phyloP scores from a whole-genome alignment of 2,329 filamentous ascomycete genomes.

The Fusarium neocosmosporiellum region DNA sequence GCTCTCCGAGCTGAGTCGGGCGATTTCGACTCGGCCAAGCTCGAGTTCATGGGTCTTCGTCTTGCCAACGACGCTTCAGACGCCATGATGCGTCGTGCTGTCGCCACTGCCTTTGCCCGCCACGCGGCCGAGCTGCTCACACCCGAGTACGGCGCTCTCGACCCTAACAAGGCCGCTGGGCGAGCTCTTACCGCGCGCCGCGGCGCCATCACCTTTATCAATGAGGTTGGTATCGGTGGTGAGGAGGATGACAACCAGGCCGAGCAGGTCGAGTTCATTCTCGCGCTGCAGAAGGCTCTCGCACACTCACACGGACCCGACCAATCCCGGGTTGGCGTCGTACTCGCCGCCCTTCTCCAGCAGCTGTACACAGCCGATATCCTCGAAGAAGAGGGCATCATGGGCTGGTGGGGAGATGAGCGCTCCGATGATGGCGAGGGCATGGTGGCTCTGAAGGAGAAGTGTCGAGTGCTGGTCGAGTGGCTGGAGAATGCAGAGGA shows the following conservation, averaged over 20 bases:
- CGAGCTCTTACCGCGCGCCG: slow-evolving; percentile 65
- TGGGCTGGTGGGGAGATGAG: slow-evolving; percentile 88
- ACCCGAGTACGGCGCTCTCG: slow-evolving; percentile 62
- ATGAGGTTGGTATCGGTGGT: slow-evolving; percentile 70
- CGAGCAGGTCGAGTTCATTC: slow-evolving; percentile 87
- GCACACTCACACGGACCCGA: slow-evolving; percentile 71
- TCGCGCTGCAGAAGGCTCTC: slow-evolving; percentile 85
- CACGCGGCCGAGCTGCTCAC: slow-evolving; percentile 77
- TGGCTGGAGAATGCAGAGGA: slow-evolving; percentile 83
- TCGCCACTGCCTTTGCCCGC: slow-evolving; percentile 86
- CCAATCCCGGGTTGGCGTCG: slow-evolving; percentile 61
- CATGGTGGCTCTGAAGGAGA: slow-evolving; percentile 76
- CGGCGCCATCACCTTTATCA: slow-evolving; percentile 67
- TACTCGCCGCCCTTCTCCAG: slow-evolving; percentile 83
- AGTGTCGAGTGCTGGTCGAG: slow-evolving; percentile 83
- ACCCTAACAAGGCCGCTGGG: slow-evolving; percentile 73
- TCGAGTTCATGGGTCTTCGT: slow-evolving; percentile 94
- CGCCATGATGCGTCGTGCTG: slow-evolving; percentile 85
- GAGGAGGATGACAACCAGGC: slow-evolving; percentile 62
- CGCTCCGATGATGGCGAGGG: slow-evolving; percentile 73
- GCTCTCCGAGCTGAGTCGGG: slow-evolving; percentile 79
- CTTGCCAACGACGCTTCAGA: slow-evolving; percentile 93
- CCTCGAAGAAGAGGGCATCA: slow-evolving; percentile 87
- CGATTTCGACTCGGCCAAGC: slow-evolving; percentile 83
- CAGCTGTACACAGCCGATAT: slow-evolving; percentile 87